Evolutionary conservation across 345 rosid species (phyloP).

Genomic region (Streptanthus diversifolius): DNA sequence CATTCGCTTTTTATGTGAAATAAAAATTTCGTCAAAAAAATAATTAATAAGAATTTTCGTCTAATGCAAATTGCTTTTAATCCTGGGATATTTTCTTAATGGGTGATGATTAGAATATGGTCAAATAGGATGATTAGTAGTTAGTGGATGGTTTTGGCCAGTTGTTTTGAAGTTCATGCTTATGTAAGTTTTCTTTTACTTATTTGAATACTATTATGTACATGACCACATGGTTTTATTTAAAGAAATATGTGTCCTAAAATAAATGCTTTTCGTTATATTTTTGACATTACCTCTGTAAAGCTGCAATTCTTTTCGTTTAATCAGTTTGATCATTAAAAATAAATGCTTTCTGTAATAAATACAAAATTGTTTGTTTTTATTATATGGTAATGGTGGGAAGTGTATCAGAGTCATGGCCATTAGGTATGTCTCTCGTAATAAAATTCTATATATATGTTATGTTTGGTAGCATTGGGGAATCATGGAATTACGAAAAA

Average conservation of each 20-base stretch:
- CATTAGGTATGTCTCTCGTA: background rate
- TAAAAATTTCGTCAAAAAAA: background rate
- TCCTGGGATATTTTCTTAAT: background rate
- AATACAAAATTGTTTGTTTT: background rate
- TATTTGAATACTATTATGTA: background rate
- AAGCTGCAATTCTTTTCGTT: background rate
- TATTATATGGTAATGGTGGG: background rate
- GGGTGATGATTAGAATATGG: background rate
- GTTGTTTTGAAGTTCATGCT: conserved; percentile 19
- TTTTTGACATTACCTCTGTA: too few relatives aligned
- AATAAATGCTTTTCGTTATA: too few relatives aligned
- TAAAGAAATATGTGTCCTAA: background rate
- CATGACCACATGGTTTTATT: background rate
- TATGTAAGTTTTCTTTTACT: background rate
- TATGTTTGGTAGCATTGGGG: background rate
- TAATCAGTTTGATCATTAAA: background rate
- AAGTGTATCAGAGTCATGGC: background rate
- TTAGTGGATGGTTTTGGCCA: conserved; percentile 3
- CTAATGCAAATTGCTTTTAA: background rate
- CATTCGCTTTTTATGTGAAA: background rate
- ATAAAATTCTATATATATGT: background rate
- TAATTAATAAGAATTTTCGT: background rate
- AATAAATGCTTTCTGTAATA: background rate
- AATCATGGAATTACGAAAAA: too few relatives aligned
- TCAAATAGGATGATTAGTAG: conserved; percentile 13